Conservation (phyloP, 1,284 basidiomycete genomes). For the Exobasidium cylindrosporum region DNA sequence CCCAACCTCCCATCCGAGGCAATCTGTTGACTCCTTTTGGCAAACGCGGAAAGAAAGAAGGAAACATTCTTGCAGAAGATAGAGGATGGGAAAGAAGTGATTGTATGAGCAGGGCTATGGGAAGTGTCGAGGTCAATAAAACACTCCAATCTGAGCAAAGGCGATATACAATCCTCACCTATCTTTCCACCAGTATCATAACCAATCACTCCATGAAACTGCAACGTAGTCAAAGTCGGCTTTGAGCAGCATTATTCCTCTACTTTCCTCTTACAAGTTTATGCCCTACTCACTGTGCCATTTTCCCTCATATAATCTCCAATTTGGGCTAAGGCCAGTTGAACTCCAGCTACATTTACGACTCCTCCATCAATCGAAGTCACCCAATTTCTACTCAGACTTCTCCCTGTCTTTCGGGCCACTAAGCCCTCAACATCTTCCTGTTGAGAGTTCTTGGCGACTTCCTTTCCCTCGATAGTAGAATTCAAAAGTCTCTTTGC, state of each 20-base stretch:
- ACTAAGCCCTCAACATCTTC: conserved; percentile 1
- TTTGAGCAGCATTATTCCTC: neutral
- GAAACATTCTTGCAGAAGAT: conserved; percentile 3
- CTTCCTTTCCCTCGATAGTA: neutral
- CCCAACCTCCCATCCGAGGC: conserved; percentile 14
- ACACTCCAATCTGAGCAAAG: neutral
- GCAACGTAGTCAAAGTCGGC: neutral
- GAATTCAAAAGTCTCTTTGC: neutral
- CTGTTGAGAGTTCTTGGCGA: neutral
- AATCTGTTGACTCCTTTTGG: neutral
- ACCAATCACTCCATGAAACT: conserved; percentile 10
- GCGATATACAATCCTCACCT: neutral
- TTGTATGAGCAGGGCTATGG: neutral
- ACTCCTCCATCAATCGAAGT: neutral
- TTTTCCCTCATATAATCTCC: conserved; percentile 10
- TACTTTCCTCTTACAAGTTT: neutral
- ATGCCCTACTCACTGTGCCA: conserved; percentile 4
- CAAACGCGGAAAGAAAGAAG: conserved; percentile 6
- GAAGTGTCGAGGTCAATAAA: no score
- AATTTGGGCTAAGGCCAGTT: neutral
- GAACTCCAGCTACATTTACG: neutral
- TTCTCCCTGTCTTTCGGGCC: neutral
- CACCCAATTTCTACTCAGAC: conserved; percentile 6
- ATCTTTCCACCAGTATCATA: neutral
- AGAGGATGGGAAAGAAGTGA: conserved; percentile 4